These are phyloP conservation scores for Lolium rigidum DNA, from an alignment of 176 grass and related monocot species.

Conservation along the genomic window DNA sequence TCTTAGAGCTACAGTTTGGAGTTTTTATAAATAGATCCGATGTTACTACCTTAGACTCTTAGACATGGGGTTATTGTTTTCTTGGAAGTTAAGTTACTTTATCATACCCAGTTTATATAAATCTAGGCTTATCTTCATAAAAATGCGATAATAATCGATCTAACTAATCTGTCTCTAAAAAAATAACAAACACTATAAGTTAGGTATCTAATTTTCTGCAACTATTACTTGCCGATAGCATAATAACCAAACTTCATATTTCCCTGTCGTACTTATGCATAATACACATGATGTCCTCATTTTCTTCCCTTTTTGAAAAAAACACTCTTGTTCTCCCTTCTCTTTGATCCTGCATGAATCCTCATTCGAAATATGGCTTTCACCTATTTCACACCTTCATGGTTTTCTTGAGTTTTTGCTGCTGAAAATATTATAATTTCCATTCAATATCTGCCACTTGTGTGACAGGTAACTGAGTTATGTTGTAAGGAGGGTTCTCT, in stretches of 20 bases:
- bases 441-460: not conserved
- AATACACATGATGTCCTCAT: not conserved
- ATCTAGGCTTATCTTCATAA: not conserved
- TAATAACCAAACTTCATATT: not conserved
- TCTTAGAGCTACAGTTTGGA: not conserved
- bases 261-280: not conserved
- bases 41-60: not conserved
- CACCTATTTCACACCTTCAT: not conserved
- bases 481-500: conserved; percentile 58
- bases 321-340: not conserved
- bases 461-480: conserved; percentile 60
- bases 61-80: not conserved
- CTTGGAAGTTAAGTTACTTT: not conserved
- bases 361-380: too few species aligned
- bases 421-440: conserved; percentile 4
- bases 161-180: not conserved
- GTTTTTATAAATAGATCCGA: not conserved
- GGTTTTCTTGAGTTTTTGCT: not conserved
- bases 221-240: not conserved
- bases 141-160: not conserved
- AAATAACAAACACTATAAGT: not conserved
- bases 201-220: not conserved
- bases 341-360: not conserved
- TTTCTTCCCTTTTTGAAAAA: not conserved
- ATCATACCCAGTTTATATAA: not conserved